Base-by-base conservation (phyloP, 129 eudicot genomes). In the Saussurea involucrata region DNA sequence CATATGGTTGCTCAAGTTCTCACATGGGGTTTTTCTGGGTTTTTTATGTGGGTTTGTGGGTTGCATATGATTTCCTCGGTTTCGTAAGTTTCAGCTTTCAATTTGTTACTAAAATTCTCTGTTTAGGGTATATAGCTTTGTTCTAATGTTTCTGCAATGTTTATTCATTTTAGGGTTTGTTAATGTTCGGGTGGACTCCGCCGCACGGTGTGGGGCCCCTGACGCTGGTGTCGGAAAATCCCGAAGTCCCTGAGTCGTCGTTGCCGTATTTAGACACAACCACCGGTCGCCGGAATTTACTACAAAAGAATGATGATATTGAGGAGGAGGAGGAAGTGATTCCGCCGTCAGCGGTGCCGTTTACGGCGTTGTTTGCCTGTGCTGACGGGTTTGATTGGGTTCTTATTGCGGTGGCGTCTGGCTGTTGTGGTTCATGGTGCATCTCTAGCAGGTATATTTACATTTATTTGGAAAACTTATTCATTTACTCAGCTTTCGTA, bases 171-270 rank as follows among this genome's bases (percentile, higher is more conserved):
- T n/a, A n/a, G n/a, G n/a, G n/a, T n/a, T n/a, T n/a, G n/a, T n/a
- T 27, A 49, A 76, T 81, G 82, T 77, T 89, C 67, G 90, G 87
- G 74, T 89, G 90, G 94, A 79, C 89, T 25, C 86, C 84, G 24
- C 91, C 86, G 49, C 89, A 86, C 25, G 75, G 53, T 9, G 81
- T 80, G 29, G 86, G 80, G 58, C 94, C 94, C 5, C 68, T 89
- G 18, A 89, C 94, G 31, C 94, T 91, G 63, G 91, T 89, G 2
- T 82, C 86, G 7, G 94, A 89, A 78, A 88, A 84, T 1, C 76
- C 91, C 12, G 94, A 89, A 78, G 86, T 81, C 69, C 94, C 90
- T 25, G 94, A 89, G 71, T 82, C 89, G 6, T 89, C 94, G 28
- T 63, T 76, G 13, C 81, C 88, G 5, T 72, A 81, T 73, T 53